Base-by-base conservation (phyloP, 2,329 filamentous ascomycete species). In the Apiospora arundinis region DNA sequence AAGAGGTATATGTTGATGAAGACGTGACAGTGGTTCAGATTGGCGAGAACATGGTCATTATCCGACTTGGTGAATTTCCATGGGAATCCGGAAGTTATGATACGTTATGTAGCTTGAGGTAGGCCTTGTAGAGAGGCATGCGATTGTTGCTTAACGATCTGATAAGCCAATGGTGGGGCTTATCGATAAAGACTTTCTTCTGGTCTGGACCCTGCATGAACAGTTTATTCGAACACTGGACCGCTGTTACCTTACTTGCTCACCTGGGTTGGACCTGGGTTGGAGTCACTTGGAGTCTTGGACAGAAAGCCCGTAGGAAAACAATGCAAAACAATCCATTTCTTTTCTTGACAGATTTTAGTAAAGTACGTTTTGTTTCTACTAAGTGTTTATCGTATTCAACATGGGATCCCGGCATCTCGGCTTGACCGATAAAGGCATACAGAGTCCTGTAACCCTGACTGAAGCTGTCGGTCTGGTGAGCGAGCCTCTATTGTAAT, bases 81-180 rank as follows among this genome's bases (percentile, higher is more conserved):
- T 63, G 40, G 21, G 56, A 40, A 63, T 12, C 11, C 18, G 56
- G 9, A n/a, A 40, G 32, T 63, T 40, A 63, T 63, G 32, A 32
- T 40, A n/a, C 2, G 32, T 4, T 9, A 40, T 37, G 56, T 32
- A 63, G 28, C 32, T 48, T 37, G 56, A 63, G 21, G 28, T 21
- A 28, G 25, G 56, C 56, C 56, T 63, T 63, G 56, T 63, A 63
- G 28, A 60, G 52, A 37, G 49, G 49, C 7, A 63, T 63, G 56
- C 56, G 32, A 63, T 63, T 63, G 32, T 63, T 63, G 56, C 37
- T 63, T 63, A 9, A 63, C 21, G 56, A 63, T 63, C 56, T n/a
- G 56, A 63, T 63, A 63, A 63, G 56, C 56, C 32, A 40, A 63
- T 63, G 56, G 56, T 63, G 56, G 56, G 56, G 32, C 56, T 63